phyloP scores from a whole-genome alignment of 371 early-diverging fungal species.

The Phascolomyces articulosus region DNA sequence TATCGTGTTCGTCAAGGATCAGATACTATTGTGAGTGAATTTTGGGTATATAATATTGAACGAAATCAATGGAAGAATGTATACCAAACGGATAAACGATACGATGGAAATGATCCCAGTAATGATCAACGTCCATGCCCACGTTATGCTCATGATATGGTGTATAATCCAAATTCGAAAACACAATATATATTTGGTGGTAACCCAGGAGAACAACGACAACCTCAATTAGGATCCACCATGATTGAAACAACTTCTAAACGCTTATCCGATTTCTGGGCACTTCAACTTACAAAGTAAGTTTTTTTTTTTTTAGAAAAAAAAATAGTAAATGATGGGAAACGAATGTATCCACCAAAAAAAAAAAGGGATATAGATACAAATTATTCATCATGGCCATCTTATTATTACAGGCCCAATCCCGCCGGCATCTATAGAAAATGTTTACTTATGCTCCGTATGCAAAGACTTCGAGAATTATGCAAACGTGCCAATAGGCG shows the following conservation, averaged over 20 bases:
- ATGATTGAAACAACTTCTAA: slow-evolving; percentile 25
- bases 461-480: slow-evolving; percentile 72
- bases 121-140: slow-evolving; percentile 68
- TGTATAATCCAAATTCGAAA: slow-evolving; percentile 65
- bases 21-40: slow-evolving; percentile 67
- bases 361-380: not conserved
- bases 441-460: slow-evolving; percentile 65
- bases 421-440: slow-evolving; percentile 61
- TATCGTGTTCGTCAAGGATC: slow-evolving; percentile 52
- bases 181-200: slow-evolving; percentile 89
- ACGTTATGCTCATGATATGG: slow-evolving; percentile 87
- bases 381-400: too few relatives aligned
- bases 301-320: too few relatives aligned
- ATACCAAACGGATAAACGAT: slow-evolving; percentile 67
- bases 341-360: too few relatives aligned
- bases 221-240: not conserved
- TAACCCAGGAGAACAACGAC: slow-evolving; percentile 71
- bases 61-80: slow-evolving; percentile 75
- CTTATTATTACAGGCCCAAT: slow-evolving; percentile 52
- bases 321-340: too few relatives aligned
- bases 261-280: slow-evolving; percentile 89
- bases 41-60: slow-evolving; percentile 78
- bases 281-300: slow-evolving; percentile 70
- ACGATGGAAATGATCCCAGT: slow-evolving; percentile 41
- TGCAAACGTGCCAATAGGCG: slow-evolving; percentile 31